Conservation (phyloP, 345 rosid genomes). For the Salix suchowensis region DNA sequence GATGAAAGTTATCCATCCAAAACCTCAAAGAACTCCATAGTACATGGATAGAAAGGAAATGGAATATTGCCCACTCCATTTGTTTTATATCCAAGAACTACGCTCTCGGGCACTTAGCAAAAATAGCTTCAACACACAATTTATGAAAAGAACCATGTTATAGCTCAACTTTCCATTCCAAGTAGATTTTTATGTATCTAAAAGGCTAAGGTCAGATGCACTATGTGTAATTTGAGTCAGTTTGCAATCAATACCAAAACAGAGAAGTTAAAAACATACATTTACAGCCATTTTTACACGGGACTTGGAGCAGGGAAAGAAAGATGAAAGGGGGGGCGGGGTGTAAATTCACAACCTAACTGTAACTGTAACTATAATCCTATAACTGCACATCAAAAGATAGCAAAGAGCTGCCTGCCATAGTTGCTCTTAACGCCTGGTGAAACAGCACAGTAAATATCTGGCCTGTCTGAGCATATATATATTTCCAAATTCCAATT, state of each 20-base stretch:
- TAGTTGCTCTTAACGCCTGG: conserved; percentile 2
- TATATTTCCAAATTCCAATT: neutral
- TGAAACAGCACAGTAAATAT: neutral
- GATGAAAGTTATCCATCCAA: neutral
- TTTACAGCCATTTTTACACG: conserved; percentile 34
- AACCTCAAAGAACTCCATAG: neutral
- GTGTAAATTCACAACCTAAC: conserved; percentile 8
- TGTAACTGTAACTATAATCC: neutral
- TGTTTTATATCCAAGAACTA: neutral
- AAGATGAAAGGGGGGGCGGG: neutral
- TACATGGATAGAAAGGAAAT: neutral
- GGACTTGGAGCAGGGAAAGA: conserved; percentile 14
- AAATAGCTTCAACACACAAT: neutral
- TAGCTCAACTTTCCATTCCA: neutral
- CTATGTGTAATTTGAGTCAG: conserved; percentile 19
- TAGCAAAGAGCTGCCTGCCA: conserved; percentile 13
- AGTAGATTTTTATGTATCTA: neutral
- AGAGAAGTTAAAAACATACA: neutral
- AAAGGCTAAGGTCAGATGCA: neutral
- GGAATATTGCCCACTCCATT: neutral
- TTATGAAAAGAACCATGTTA: neutral
- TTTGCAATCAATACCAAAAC: conserved; percentile 9
- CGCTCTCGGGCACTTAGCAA: neutral
- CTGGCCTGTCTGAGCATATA: conserved; percentile 4
- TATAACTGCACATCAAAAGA: neutral